Evolutionary conservation across 2,329 filamentous ascomycete genomes (phyloP).

Genomic region (Proliferodiscus dingleyae): DNA sequence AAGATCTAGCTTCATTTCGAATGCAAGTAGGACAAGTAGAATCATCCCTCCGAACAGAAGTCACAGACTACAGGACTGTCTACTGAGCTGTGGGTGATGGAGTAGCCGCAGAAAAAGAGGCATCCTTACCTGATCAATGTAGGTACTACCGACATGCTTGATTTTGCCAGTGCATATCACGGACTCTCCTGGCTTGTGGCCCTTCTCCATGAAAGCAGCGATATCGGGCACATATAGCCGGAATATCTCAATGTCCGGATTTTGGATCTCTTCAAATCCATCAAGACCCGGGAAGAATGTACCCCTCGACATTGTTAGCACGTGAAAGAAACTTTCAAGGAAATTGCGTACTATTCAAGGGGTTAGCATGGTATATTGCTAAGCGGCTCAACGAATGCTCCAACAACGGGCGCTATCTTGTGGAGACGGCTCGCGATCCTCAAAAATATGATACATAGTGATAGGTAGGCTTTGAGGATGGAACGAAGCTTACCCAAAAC

Average conservation of each 20-base stretch:
- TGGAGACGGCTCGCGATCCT: no score
- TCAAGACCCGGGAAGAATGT: constrained; percentile 28
- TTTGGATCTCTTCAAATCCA: constrained; percentile 25
- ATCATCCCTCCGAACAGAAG: no score
- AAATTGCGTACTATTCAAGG: constrained; percentile 39
- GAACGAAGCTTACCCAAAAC: no score
- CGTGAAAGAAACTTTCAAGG: no score
- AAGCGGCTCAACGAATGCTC: no score
- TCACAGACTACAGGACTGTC: no score
- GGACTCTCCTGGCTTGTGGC: constrained; percentile 43
- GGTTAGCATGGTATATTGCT: no score
- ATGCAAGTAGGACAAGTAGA: no score
- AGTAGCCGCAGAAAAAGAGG: neutral
- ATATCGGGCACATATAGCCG: constrained; percentile 37
- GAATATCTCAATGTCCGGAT: constrained; percentile 35
- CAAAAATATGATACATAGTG: no score
- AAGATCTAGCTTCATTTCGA: no score
- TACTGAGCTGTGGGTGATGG: neutral
- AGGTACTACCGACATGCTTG: constrained; percentile 41
- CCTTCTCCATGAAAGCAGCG: constrained; percentile 40
- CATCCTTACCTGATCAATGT: constrained; percentile 32
- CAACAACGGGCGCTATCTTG: no score
- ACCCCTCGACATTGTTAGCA: constrained; percentile 12
- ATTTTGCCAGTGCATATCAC: constrained; percentile 44
- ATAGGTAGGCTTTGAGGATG: no score